Base-by-base conservation (phyloP, 1,284 basidiomycete species). In the Cryptococcus sp. region DNA sequence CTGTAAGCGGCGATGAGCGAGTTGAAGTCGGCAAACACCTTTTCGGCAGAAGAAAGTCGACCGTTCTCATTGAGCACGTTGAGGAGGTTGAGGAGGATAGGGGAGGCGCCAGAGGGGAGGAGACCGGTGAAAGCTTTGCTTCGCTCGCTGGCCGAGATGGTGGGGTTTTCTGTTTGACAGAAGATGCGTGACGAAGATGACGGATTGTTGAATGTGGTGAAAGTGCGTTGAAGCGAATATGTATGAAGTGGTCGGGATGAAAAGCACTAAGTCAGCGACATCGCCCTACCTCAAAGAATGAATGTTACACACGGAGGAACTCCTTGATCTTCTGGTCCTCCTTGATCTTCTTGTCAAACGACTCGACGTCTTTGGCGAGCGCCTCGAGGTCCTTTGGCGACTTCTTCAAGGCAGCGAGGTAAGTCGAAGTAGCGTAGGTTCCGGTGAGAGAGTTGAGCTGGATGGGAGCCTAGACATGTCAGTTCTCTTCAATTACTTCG, bases 361-460 rank as follows among this genome's bases (percentile, higher is more conserved):
- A 71, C 68, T 77, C 77, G 60, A 98, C 82, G 73, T 97, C 94
- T 74, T 88, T 86, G 75, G 75, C 82, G 69, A 95, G 82, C 21
- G 79, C 77, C 67, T 82, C 81, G 33, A 74, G 65, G 41, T 72
- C 69, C 56, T 70, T 63, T 51, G 86, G 81, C 3, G 86, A 87
- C 77, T 91, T 87, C 65, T 83, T 79, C 67, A 92, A 82, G 18
- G 95, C 92, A 47, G 94, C 94, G 47, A 85, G 82, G 77, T 88
- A 99, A 58, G 88, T 81, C 24, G 95, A 94, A 52, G 87, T 86
- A 56, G 95, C 94, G 76, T 99, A 98, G 76, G 97, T 97, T 72
- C 73, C 73, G 45, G 72, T 68, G 40, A 75, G 67, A 42, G 72
- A 72, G 66, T 73, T 73, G 65, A 75, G 72, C 66, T 72, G 70